phyloP scores from a whole-genome alignment of 2,329 filamentous ascomycete genomes.

The Aspergillus calidoustus region DNA sequence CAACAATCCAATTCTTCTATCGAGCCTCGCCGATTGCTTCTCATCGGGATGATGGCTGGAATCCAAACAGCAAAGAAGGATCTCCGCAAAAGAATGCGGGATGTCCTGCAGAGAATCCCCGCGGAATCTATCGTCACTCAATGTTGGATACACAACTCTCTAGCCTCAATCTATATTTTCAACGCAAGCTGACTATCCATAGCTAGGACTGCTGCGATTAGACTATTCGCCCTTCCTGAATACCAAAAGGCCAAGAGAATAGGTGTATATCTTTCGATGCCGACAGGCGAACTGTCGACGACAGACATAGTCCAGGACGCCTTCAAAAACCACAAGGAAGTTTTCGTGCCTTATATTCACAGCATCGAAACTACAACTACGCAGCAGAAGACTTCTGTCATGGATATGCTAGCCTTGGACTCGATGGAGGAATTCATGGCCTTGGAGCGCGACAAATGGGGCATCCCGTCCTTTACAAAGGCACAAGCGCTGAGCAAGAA shows the following conservation, averaged over 20 bases:
- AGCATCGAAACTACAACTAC: slow-evolving; percentile 50
- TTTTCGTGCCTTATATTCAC: slow-evolving; percentile 91
- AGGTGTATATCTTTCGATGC: slow-evolving; percentile 94
- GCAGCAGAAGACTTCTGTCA: slow-evolving; percentile 67
- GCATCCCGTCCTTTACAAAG: slow-evolving; percentile 81
- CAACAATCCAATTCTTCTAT: background rate
- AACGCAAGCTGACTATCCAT: slow-evolving; percentile 30
- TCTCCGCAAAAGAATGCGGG: slow-evolving; percentile 72
- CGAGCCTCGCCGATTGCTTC: background rate
- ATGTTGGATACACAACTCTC: slow-evolving; percentile 57
- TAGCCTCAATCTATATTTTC: background rate
- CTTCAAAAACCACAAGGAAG: slow-evolving; percentile 74
- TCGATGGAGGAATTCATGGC: slow-evolving; percentile 77
- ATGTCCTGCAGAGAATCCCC: slow-evolving; percentile 64
- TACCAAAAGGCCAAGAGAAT: slow-evolving; percentile 77
- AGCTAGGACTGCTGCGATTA: slow-evolving; percentile 70
- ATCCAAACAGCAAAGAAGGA: slow-evolving; percentile 75
- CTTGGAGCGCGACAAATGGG: slow-evolving; percentile 82
- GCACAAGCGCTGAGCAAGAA: slow-evolving; percentile 68
- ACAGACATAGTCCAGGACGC: slow-evolving; percentile 81
- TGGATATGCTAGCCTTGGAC: slow-evolving; percentile 90
- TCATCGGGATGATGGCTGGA: slow-evolving; percentile 53
- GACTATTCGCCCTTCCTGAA: slow-evolving; percentile 69
- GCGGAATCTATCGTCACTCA: slow-evolving; percentile 68
- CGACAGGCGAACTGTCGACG: slow-evolving; percentile 82